Conservation (phyloP, 1,139 yeast species). For the Diutina sp. region DNA sequence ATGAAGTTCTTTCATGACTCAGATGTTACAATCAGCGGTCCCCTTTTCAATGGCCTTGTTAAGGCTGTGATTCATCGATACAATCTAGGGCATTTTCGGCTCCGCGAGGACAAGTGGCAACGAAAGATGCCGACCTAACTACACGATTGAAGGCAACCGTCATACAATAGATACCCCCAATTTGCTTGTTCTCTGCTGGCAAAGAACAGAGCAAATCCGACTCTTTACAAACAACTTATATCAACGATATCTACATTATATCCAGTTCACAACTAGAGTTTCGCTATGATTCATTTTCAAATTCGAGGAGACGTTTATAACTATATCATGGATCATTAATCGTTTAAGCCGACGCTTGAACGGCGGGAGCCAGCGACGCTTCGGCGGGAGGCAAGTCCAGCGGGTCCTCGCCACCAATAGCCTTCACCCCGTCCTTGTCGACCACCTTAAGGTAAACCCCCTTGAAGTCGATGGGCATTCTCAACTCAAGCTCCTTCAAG, state of each 20-base stretch:
- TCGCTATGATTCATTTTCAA: too few relatives aligned
- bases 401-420: background rate
- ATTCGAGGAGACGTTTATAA: background rate
- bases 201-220: too few relatives aligned
- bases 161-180: too few relatives aligned
- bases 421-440: slow-evolving; percentile 49
- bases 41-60: background rate
- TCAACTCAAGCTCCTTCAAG: slow-evolving; percentile 61
- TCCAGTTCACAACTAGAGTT: too few relatives aligned
- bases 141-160: too few relatives aligned
- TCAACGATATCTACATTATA: too few relatives aligned
- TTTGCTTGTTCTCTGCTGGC: too few relatives aligned
- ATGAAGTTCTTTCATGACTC: background rate
- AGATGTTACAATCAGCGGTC: background rate
- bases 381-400: slow-evolving; percentile 1
- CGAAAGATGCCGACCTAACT: background rate
- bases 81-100: background rate
- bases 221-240: too few relatives aligned
- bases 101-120: background rate
- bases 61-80: background rate
- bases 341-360: slow-evolving; percentile 1
- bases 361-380: slow-evolving; percentile 3
- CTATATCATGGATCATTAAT: background rate
- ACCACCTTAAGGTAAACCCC: slow-evolving; percentile 75
- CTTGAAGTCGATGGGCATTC: slow-evolving; percentile 96